Evolutionary conservation across 1,284 basidiomycete species (phyloP).

Genomic region (Phellopilus nigrolimitatus): DNA sequence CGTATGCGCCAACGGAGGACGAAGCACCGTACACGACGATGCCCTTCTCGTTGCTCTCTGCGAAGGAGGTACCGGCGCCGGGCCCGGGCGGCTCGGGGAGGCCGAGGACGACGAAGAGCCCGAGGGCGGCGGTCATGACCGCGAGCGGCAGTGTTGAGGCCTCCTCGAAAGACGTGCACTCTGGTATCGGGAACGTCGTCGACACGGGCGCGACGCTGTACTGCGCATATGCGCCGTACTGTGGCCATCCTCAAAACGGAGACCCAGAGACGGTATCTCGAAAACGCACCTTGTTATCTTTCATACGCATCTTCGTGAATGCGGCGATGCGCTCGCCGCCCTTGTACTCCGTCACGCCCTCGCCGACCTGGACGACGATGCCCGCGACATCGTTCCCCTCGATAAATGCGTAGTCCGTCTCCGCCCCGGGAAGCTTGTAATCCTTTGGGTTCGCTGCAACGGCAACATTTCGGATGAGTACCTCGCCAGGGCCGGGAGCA

Average conservation of each 20-base stretch:
- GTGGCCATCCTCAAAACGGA: too few relatives aligned
- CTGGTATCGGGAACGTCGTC: slow-evolving; percentile 10
- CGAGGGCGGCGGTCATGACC: slow-evolving; percentile 31
- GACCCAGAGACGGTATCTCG: too few relatives aligned
- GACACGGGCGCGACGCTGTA: slow-evolving; percentile 11
- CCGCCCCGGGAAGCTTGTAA: slow-evolving; percentile 25
- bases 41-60: slow-evolving; percentile 9
- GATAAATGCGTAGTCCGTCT: slow-evolving; percentile 17
- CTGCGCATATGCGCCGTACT: slow-evolving; percentile 18
- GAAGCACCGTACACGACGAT: slow-evolving; percentile 31
- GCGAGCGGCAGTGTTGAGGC: slow-evolving; percentile 31
- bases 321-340: slow-evolving; percentile 23
- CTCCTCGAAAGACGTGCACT: slow-evolving; percentile 27
- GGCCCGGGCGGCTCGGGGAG: slow-evolving; percentile 20
- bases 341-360: slow-evolving; percentile 20
- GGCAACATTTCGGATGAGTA: slow-evolving; percentile 31
- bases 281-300: slow-evolving; percentile 6
- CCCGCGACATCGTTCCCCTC: slow-evolving; percentile 22
- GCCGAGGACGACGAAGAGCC: slow-evolving; percentile 26
- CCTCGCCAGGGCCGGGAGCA: slow-evolving; percentile 23
- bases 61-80: neutral
- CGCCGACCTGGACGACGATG: slow-evolving; percentile 17
- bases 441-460: slow-evolving; percentile 32
- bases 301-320: slow-evolving; percentile 23
- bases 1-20: slow-evolving; percentile 31